Evolutionary conservation across 495 filamentous ascomycete species (phyloP), one percentile per base, ranked within the genome.

Genomic region (Aspergillus sclerotioniger): DNA sequence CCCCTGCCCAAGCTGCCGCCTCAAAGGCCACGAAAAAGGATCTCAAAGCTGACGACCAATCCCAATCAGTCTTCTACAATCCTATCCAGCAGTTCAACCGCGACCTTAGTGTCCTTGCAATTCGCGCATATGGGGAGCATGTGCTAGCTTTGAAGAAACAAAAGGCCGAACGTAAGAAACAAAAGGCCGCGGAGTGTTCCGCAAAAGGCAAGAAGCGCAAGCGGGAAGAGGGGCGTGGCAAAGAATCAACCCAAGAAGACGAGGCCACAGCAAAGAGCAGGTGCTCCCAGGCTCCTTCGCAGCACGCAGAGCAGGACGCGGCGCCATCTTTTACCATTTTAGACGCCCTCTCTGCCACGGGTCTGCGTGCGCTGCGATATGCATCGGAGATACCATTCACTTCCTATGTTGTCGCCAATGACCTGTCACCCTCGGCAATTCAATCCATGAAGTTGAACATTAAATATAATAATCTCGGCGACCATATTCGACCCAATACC

Each of bases 61-160:
- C 78, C 15, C 91, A 96, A 68, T 82, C 86, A 29, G 95, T 98
- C 25, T 98, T 98, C 69, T 98, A 98, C 76, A 98, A 98, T 62
- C 93, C 94, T 0, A 96, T 98, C 43, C 95, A 98, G 67, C 95
- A 98, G 71, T 98, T 96, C 78, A 98, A 98, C 75, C 85, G 94
- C 9, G 94, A 98, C 73, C 75, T 98, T 62, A 96, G 90, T 65
- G 89, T 97, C 31, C 81, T 98, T 19, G 90, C 92, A 16, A 95
- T 98, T 64, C 88, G 86, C 65, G 85, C 87, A 0, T 96, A 89
- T 75, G 89, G 86, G 0, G 85, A 94, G 53, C 85, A 91, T 58
- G 67, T 81, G 13, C 52, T 88, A 13, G 79, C 71, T 32, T n/a
- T 60, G 51, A 74, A 66, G 57, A 73, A 68, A 54, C 55, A 68